Percentiles rank a stretch among this genome's conserved stretches.
These are phyloP conservation scores for Plasmodium blacklocki DNA, from an alignment of 169 alveolate species.

Conservation along the genomic window DNA sequence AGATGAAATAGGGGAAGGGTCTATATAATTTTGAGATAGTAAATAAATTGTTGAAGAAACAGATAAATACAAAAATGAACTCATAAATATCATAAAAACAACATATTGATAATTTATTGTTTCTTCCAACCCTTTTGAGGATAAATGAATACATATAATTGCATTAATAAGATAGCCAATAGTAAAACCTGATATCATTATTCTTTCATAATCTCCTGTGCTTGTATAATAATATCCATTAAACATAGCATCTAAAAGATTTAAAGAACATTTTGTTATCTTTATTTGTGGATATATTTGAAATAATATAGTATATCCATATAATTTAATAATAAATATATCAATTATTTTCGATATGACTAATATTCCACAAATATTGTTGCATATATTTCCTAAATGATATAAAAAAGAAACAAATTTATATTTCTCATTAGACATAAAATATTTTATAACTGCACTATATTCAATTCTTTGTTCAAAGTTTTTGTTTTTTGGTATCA, in stretches of 20 bases:
- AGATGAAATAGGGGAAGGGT: not conserved
- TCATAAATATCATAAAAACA: constrained; percentile 74
- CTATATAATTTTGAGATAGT: constrained; percentile 48
- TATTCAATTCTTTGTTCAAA: constrained; percentile 86
- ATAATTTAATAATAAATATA: constrained; percentile 76
- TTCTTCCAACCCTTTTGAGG: constrained; percentile 83
- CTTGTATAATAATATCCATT: constrained; percentile 57
- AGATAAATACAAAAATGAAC: constrained; percentile 80
- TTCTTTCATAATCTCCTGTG: constrained; percentile 51
- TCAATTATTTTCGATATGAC: constrained; percentile 84
- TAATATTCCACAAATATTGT: constrained; percentile 80
- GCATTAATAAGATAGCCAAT: constrained; percentile 84
- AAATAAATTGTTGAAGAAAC: constrained; percentile 77
- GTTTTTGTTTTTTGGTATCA: constrained; percentile 84
- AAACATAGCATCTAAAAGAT: constrained; percentile 55
- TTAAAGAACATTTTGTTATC: constrained; percentile 55
- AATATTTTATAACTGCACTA: constrained; percentile 83
- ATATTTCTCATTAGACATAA: constrained; percentile 81
- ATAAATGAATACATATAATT: constrained; percentile 78
- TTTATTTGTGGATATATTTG: constrained; percentile 80
- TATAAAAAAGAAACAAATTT: constrained; percentile 79
- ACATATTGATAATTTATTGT: constrained; percentile 82
- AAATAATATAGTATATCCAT: constrained; percentile 82
- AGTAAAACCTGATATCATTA: constrained; percentile 78
- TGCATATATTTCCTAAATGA: constrained; percentile 82